Percentiles rank a stretch among this genome's conserved stretches.
phyloP scores from a whole-genome alignment of 208 protist species.

The Leishmania aethiopica region DNA sequence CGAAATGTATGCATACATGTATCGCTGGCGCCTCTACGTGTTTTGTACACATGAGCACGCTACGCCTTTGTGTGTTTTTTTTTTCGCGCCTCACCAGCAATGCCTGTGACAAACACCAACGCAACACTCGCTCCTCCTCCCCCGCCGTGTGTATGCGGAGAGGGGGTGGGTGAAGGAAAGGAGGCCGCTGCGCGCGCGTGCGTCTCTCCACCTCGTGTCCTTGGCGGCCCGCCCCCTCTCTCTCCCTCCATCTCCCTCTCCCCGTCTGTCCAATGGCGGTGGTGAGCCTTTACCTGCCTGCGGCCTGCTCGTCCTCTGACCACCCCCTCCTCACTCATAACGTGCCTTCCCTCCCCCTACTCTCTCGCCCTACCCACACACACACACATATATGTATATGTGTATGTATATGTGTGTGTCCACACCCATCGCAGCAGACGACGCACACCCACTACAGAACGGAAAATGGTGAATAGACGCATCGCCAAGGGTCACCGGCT shows the following conservation, averaged over 20 bases:
- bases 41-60: background rate
- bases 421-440: background rate
- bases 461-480: conserved; percentile 41
- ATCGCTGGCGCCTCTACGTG: background rate
- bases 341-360: background rate
- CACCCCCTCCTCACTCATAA: background rate
- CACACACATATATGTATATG: background rate
- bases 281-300: background rate
- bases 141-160: background rate
- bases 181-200: background rate
- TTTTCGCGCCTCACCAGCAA: background rate
- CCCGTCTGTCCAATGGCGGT: background rate
- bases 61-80: background rate
- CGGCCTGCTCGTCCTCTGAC: background rate
- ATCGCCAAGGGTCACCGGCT: conserved; percentile 35
- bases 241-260: background rate
- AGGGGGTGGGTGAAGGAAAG: background rate
- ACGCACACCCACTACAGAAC: no score
- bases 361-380: background rate
- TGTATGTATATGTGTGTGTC: background rate
- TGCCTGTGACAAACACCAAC: background rate
- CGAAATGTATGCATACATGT: conserved; percentile 7
- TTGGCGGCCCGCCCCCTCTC: no score
- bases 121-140: background rate
- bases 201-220: background rate